phyloP scores from a whole-genome alignment of 371 early-diverging fungal genomes.

The Mortierella sp. region DNA sequence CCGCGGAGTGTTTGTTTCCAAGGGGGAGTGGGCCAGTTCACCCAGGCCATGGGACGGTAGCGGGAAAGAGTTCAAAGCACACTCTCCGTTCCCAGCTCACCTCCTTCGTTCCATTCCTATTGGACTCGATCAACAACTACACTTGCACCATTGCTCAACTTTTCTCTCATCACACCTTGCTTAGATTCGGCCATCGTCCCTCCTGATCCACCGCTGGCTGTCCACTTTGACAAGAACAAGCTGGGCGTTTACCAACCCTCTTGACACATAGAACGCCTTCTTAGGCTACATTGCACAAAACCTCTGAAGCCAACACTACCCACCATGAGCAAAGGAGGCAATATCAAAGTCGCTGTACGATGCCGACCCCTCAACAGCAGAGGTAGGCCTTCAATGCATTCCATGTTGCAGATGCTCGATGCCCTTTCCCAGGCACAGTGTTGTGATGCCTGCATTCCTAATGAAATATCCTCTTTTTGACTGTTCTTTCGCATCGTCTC shows the following conservation, averaged over 20 bases:
- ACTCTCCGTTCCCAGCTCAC: too few species aligned
- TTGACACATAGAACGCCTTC: background rate
- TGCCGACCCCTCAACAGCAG: slow-evolving; percentile 80
- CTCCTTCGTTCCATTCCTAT: too few species aligned
- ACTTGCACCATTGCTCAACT: too few species aligned
- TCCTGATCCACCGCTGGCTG: too few species aligned
- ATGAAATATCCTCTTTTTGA: background rate
- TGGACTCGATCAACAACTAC: too few species aligned
- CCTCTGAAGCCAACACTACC: background rate
- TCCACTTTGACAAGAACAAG: too few species aligned
- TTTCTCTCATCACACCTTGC: too few species aligned
- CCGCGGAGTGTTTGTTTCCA: background rate
- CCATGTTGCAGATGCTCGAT: too few species aligned
- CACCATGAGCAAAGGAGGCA: slow-evolving; percentile 58
- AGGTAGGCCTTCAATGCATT: slow-evolving; percentile 62
- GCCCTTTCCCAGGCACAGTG: too few species aligned
- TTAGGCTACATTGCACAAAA: background rate
- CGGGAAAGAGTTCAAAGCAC: slow-evolving; percentile 1
- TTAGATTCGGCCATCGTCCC: too few species aligned
- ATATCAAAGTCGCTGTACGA: slow-evolving; percentile 83
- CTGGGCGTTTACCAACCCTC: background rate
- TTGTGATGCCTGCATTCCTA: slow-evolving; percentile 9
- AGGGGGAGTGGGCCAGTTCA: slow-evolving; percentile 1
- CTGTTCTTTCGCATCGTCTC: background rate
- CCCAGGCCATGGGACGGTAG: slow-evolving; percentile 5